phyloP scores from a whole-genome alignment of 441 rosid genomes.

The Francoa sonchifolia region DNA sequence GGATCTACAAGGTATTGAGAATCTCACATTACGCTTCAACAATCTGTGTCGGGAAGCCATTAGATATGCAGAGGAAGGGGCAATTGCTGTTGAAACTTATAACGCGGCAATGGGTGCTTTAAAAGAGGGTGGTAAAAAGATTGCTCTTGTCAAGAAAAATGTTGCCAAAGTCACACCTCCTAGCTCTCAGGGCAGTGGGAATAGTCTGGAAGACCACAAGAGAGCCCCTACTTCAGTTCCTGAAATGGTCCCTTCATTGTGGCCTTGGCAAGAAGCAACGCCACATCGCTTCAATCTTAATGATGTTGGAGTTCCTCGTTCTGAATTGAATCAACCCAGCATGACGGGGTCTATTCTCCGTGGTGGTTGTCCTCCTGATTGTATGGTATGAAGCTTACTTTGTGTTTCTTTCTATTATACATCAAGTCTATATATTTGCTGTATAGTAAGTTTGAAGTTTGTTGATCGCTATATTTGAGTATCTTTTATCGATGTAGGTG shows the following conservation, averaged over 20 bases:
- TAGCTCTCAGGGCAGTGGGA: conserved; percentile 26
- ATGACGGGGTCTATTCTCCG: conserved; percentile 32
- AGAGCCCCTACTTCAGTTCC: conserved; percentile 21
- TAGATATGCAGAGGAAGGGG: conserved; percentile 50
- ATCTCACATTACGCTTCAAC: conserved; percentile 44
- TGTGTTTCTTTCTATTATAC: too few relatives aligned
- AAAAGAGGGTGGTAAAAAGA: conserved; percentile 33
- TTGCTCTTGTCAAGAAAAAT: conserved; percentile 30
- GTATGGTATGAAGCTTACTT: conserved; percentile 27
- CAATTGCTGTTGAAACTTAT: conserved; percentile 42
- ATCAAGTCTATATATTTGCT: too few relatives aligned
- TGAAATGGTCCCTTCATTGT: conserved; percentile 31
- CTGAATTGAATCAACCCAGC: conserved; percentile 52
- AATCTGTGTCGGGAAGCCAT: conserved; percentile 43
- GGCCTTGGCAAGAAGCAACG: conserved; percentile 48
- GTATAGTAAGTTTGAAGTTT: conserved; percentile 8
- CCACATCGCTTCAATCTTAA: conserved; percentile 37
- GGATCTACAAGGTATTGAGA: conserved; percentile 23
- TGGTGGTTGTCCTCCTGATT: conserved; percentile 25
- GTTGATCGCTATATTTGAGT: conserved; percentile 1
- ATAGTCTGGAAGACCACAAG: conserved; percentile 28
- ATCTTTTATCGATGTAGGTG: conserved; percentile 26
- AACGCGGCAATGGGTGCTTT: conserved; percentile 33
- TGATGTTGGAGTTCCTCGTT: conserved; percentile 30
- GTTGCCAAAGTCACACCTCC: conserved; percentile 26